Percentiles rank a stretch among this genome's conserved stretches.
These are phyloP conservation scores for Teratosphaeria gauchensis DNA, from an alignment of 2,329 filamentous ascomycete species.

Conservation along the genomic window DNA sequence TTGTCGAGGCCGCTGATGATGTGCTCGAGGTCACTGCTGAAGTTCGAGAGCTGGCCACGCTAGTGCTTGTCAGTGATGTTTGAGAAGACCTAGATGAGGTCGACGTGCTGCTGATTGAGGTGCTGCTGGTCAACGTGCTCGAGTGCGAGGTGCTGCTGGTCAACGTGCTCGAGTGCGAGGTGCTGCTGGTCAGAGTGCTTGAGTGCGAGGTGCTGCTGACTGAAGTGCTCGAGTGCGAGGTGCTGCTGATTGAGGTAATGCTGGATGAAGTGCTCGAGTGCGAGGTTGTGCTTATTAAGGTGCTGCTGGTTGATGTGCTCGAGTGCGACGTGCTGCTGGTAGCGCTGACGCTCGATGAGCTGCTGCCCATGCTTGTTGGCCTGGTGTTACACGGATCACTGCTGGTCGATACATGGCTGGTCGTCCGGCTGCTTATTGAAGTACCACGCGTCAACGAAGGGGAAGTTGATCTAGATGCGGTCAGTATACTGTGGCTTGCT, in stretches of 20 bases:
- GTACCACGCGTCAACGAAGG: not conserved
- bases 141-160: not conserved
- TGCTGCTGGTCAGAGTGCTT: not conserved
- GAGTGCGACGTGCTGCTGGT: not conserved
- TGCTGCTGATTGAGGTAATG: not conserved
- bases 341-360: not conserved
- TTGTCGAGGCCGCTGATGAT: conserved; percentile 1
- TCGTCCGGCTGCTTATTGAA: not conserved
- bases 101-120: not conserved
- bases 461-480: not conserved
- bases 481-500: not conserved
- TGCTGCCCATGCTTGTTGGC: not conserved
- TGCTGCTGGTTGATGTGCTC: not conserved
- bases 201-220: not conserved
- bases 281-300: not conserved
- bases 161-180: not conserved
- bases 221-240: not conserved
- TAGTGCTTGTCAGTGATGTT: not conserved
- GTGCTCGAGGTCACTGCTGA: conserved; percentile 2
- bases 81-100: not conserved
- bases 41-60: not conserved
- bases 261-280: not conserved
- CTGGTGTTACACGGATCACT: not conserved
- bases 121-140: not conserved
- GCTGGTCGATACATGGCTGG: not conserved